Percentiles rank a stretch among this genome's conserved stretches.
Evolutionary conservation across 1,284 basidiomycete species (phyloP).

Genomic region (Cryptococcus sp.): DNA sequence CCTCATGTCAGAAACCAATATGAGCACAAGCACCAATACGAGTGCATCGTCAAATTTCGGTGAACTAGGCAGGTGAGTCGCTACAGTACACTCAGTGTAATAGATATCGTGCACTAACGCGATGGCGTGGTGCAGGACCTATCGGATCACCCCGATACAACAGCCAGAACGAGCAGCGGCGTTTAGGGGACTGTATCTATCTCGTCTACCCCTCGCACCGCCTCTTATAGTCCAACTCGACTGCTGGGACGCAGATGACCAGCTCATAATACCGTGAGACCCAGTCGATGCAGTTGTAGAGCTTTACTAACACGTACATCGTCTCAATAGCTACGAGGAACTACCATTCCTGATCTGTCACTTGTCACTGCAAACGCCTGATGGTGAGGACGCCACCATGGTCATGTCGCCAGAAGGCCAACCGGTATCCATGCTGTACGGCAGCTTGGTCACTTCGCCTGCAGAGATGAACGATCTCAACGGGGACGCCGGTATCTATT

Average conservation of each 20-base stretch:
- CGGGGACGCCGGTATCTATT: slow-evolving; percentile 75
- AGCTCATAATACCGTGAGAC: slow-evolving; percentile 55
- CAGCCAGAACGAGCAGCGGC: slow-evolving; percentile 76
- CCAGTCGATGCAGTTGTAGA: background rate
- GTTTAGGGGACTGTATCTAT: slow-evolving; percentile 71
- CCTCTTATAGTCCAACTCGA: slow-evolving; percentile 75
- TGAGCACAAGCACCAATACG: too few relatives aligned
- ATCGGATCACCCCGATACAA: slow-evolving; percentile 61
- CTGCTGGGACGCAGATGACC: slow-evolving; percentile 60
- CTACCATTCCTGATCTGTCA: slow-evolving; percentile 80
- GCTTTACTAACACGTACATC: background rate
- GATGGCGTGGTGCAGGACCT: slow-evolving; percentile 31
- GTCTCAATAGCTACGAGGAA: slow-evolving; percentile 63
- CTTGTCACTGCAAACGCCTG: slow-evolving; percentile 60
- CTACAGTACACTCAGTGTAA: background rate
- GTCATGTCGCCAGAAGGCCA: slow-evolving; percentile 27
- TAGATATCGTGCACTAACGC: background rate
- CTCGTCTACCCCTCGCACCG: slow-evolving; percentile 76
- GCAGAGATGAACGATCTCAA: slow-evolving; percentile 74
- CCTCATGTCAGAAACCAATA: slow-evolving; percentile 14
- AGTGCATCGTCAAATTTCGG: slow-evolving; percentile 21
- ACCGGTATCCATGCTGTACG: slow-evolving; percentile 64
- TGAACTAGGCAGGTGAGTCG: slow-evolving; percentile 31
- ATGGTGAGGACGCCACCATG: slow-evolving; percentile 38
- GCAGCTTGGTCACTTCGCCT: slow-evolving; percentile 76